Evolutionary conservation across 2,329 filamentous ascomycete species (phyloP).

Genomic region (Fusarium caatingaense): DNA sequence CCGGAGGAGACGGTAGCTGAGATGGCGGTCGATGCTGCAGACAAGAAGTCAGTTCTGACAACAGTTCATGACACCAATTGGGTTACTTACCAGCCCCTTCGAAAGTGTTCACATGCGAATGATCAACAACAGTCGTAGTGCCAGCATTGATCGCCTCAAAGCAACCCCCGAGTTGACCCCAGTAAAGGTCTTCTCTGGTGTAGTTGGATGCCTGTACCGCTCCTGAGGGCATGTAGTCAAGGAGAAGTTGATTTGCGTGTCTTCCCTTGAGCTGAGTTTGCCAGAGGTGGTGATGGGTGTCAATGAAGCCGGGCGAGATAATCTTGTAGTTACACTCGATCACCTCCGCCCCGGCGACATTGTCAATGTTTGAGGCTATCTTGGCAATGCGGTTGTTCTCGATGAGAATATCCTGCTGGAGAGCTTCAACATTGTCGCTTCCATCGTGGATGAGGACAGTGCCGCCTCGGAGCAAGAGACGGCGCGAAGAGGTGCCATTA

Average conservation of each 20-base stretch:
- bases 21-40: not conserved
- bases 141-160: constrained; percentile 28
- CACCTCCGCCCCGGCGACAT: not conserved
- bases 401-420: constrained; percentile 11
- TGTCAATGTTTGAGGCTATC: not conserved
- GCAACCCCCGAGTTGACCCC: constrained; percentile 27
- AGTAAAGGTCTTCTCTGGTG: constrained; percentile 6
- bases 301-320: constrained; percentile 15
- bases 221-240: constrained; percentile 11
- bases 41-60: not conserved
- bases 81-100: not conserved
- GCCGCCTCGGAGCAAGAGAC: constrained; percentile 11
- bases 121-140: constrained; percentile 27
- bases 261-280: constrained; percentile 22
- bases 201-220: constrained; percentile 13
- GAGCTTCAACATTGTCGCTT: constrained; percentile 4
- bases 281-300: constrained; percentile 24
- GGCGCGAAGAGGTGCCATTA: not conserved
- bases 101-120: constrained; percentile 14
- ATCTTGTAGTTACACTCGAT: constrained; percentile 2
- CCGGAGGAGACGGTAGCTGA: constrained; percentile 17
- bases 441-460: constrained; percentile 25
- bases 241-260: constrained; percentile 1
- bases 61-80: accelerated
- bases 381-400: constrained; percentile 12